A percentile compares a stretch with the other conserved stretches of the same genome.
These are phyloP conservation scores for Suillus subluteus DNA, from an alignment of 768 basidiomycete species.

Conservation along the genomic window DNA sequence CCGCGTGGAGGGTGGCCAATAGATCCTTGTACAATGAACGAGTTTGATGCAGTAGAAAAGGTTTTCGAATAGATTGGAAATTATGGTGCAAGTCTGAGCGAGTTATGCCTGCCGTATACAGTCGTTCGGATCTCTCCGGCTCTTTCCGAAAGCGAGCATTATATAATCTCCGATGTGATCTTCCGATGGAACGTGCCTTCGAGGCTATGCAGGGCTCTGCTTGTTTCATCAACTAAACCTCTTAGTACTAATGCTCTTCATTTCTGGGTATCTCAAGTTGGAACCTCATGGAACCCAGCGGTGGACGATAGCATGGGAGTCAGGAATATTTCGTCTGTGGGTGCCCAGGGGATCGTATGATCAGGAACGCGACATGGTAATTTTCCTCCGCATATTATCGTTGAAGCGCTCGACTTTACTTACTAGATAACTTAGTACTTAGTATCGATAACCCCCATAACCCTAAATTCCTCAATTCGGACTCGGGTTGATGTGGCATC, in stretches of 20 bases:
- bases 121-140: background rate
- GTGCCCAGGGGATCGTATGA: background rate
- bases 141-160: background rate
- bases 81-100: background rate
- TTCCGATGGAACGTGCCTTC: background rate
- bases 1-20: background rate
- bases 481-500: background rate
- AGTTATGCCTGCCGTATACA: background rate
- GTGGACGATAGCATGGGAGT: background rate
- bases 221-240: background rate
- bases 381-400: background rate
- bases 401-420: slow-evolving; percentile 1
- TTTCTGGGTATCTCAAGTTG: background rate
- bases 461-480: slow-evolving; percentile 1
- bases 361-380: background rate
- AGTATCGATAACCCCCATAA: background rate
- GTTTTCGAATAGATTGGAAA: background rate
- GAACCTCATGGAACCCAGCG: background rate
- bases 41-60: background rate
- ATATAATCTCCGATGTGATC: background rate
- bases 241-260: background rate
- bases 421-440: background rate
- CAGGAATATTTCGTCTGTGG: background rate
- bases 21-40: background rate
- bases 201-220: background rate